Base-by-base conservation (phyloP, 2,329 filamentous ascomycete species). In the Penicillium freii region DNA sequence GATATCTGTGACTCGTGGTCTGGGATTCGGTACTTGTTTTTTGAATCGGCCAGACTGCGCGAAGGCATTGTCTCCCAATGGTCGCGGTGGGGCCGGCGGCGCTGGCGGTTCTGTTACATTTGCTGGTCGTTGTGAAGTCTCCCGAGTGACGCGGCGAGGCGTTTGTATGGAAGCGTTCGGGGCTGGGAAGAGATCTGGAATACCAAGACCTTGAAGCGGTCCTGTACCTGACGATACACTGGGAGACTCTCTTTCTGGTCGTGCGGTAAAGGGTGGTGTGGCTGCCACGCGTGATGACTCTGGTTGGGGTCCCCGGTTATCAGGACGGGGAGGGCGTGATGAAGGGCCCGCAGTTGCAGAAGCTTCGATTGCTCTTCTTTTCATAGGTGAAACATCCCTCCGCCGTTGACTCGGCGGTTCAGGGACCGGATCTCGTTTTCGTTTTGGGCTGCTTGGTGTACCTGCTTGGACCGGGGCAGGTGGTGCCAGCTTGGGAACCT, bases 371-470 rank as follows among this genome's bases (percentile, higher is more conserved):
- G 56, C 50, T 56, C 42, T 55, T 25, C 39, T 62, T 42, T 65
- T 64, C 8, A 48, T 46, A 27, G 59, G 48, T 15, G 56, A 43
- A 42, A 23, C 38, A 11, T 46, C 38, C 5, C 23, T 17, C 17
- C 27, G 50, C 27, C 15, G 11, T 44, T 19, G 46, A 6, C 36
- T 25, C 21, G 43, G n/a, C 5, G 42, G 11, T 19, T 57, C 40
- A 34, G 39, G 10, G 15, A 47, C 54, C 2, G 61, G 50, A n/a
- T 46, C 53, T 39, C 62, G 64, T 54, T 67, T 69, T 44, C 69
- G 63, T 52, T 71, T 71, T 15, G 51, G 55, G 8, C 58, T 53
- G n/a, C 27, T 49, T 36, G 50, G 33, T 7, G 23, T 34, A 19
- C 17, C 27, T 34, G 36, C 44, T 38, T 34, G 45, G 29, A n/a